Evolutionary conservation across 257 asterid genomes (phyloP).

Genomic region (Solanum medicagineum): DNA sequence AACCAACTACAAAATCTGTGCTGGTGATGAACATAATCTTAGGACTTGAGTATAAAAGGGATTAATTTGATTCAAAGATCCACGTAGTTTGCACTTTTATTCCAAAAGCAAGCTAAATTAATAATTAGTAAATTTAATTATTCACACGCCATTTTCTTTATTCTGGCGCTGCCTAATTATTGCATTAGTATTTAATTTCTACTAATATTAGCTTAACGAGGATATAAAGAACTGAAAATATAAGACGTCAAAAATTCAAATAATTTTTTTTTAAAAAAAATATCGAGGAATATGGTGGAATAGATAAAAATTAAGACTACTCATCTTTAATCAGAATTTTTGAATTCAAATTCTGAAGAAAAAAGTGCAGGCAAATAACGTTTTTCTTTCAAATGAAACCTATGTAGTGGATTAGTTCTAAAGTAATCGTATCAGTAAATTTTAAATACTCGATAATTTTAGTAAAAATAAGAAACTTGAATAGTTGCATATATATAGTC

Average conservation of each 20-base stretch:
- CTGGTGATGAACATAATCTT: neutral
- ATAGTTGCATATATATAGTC: neutral
- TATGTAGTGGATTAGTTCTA: neutral
- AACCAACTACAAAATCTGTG: neutral
- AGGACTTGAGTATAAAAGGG: neutral
- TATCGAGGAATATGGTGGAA: no score
- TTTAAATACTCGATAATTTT: neutral
- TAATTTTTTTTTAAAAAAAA: no score
- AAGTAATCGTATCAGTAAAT: rapidly evolving
- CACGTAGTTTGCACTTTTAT: neutral
- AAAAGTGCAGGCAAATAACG: rapidly evolving
- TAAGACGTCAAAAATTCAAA: no score
- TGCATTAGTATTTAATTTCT: neutral
- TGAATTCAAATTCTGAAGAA: neutral
- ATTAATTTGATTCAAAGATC: neutral
- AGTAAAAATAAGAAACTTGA: neutral
- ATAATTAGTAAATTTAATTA: neutral
- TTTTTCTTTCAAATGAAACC: neutral
- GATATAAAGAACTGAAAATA: neutral
- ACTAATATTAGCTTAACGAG: neutral
- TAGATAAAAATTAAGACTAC: neutral
- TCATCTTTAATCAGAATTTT: neutral
- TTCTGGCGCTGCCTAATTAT: neutral
- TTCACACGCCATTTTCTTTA: neutral
- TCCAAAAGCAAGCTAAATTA: neutral